These are phyloP conservation scores for Neotropicomus parvogracilis DNA, from an alignment of 1,284 basidiomycete species.

Conservation along the genomic window DNA sequence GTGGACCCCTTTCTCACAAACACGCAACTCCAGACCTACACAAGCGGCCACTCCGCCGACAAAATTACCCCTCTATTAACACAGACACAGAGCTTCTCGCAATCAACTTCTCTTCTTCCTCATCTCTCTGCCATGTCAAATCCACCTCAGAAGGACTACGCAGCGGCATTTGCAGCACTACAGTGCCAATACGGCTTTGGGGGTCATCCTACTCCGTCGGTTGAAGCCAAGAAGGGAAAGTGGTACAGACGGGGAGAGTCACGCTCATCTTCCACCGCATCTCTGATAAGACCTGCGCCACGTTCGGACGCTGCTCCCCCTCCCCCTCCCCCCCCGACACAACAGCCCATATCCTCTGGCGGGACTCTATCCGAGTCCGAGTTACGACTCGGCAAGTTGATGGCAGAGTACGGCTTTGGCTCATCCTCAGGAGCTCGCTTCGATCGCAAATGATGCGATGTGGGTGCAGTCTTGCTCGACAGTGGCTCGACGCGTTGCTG, in stretches of 20 bases:
- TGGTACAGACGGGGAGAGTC: slow-evolving; percentile 21
- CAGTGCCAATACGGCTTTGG: slow-evolving; percentile 23
- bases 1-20: neutral
- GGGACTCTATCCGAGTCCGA: slow-evolving; percentile 5
- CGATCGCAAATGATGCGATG: slow-evolving; percentile 1
- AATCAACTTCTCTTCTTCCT: neutral
- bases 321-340: neutral
- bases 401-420: slow-evolving; percentile 4
- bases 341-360: neutral
- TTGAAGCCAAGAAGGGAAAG: slow-evolving; percentile 3
- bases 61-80: too few relatives aligned
- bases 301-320: neutral
- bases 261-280: slow-evolving; percentile 17
- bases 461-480: neutral
- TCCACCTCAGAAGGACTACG: slow-evolving; percentile 23
- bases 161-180: slow-evolving; percentile 22
- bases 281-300: slow-evolving; percentile 7
- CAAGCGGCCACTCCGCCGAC: neutral
- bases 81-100: too few relatives aligned
- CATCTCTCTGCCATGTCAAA: neutral
- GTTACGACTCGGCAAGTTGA: slow-evolving; percentile 3
- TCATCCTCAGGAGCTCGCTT: neutral
- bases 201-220: slow-evolving; percentile 20
- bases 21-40: neutral
- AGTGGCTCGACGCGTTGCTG: neutral